A percentile compares a stretch with the other conserved stretches of the same genome.
Conservation (phyloP, 202 grass and related monocot genomes). For the Bolboschoenoplectus hybrid region DNA sequence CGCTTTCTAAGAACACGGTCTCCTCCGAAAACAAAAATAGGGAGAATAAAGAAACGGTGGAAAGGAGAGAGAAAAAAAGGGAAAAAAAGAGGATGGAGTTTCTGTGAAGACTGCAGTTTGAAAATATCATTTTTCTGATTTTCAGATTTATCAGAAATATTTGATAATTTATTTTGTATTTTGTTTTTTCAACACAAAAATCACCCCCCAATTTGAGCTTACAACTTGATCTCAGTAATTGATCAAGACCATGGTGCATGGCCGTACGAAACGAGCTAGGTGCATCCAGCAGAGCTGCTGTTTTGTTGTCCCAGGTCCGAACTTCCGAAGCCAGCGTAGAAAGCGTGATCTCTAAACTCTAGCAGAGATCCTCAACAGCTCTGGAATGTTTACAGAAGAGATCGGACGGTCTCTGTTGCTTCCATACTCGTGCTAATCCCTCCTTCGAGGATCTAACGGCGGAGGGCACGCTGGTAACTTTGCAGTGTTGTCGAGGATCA, state of each 20-base stretch:
- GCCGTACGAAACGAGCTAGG: not conserved
- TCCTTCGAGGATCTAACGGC: not conserved
- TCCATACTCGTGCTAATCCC: not conserved
- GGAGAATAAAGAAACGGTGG: too few species aligned
- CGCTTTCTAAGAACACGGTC: too few species aligned
- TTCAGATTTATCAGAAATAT: too few species aligned
- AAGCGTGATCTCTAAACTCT: not conserved
- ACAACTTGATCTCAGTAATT: not conserved
- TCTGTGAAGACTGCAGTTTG: too few species aligned
- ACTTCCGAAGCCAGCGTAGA: not conserved
- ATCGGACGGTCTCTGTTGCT: not conserved
- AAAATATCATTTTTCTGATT: too few species aligned
- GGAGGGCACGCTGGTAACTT: not conserved
- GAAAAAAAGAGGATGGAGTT: too few species aligned
- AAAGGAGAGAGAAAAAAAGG: too few species aligned
- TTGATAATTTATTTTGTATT: too few species aligned
- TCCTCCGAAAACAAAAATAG: too few species aligned
- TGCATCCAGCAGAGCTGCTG: not conserved
- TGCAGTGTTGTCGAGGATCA: not conserved
- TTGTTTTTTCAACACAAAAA: too few species aligned
- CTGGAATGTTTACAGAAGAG: not conserved
- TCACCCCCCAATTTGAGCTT: too few species aligned
- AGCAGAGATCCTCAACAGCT: not conserved
- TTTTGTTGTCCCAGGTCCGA: constrained; percentile 1
- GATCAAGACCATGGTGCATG: not conserved